Base-by-base conservation (phyloP, 2,329 filamentous ascomycete species). In the Pyricularia pennisetigena region DNA sequence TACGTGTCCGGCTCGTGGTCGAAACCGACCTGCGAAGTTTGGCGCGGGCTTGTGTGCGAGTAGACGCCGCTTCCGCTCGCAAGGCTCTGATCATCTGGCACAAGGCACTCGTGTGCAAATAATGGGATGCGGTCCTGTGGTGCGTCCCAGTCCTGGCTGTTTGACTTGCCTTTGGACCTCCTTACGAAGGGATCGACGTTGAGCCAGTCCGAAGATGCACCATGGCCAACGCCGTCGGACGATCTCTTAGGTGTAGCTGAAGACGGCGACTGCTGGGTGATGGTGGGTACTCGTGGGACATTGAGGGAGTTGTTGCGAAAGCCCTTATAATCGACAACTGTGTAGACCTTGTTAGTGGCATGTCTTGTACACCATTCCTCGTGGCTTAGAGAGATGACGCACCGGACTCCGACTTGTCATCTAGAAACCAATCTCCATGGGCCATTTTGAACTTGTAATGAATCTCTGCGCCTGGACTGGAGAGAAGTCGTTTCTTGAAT, bases 391-490 rank as follows among this genome's bases (percentile, higher is more conserved):
- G 26, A 24, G 24, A 16, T 67, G 24, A 70, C 82, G 71, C 80
- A 90, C 89, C 82, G 68, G 82, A 87, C 16, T 86, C 84, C 68
- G 83, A 81, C 63, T 80, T 80, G 69, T 91, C 87, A 72, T 93
- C 86, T 64, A 91, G 76, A 28, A 88, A 81, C 90, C 90, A 91
- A 71, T 91, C 85, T 65, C 86, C 86, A 24, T 82, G 76, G 10
- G 89, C 90, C 49, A 90, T 79, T 32, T 89, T 85, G 72, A 93
- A 90, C 77, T 92, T 93, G 82, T 93, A 94, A 73, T 91, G 87
- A 71, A 92, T 86, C 69, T 86, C 83, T 64, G 85, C 82, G 26
- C 84, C 85, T 26, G 84, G 79, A 23, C 85, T 80, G 8, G 85
- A 81, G 49, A 82, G 75, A 63, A 92, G 80, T 0, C 82, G 77